Evolutionary conservation across 1,139 yeast genomes (phyloP), one percentile per base, ranked within the genome.

Genomic region (Blastobotrys niveus): DNA sequence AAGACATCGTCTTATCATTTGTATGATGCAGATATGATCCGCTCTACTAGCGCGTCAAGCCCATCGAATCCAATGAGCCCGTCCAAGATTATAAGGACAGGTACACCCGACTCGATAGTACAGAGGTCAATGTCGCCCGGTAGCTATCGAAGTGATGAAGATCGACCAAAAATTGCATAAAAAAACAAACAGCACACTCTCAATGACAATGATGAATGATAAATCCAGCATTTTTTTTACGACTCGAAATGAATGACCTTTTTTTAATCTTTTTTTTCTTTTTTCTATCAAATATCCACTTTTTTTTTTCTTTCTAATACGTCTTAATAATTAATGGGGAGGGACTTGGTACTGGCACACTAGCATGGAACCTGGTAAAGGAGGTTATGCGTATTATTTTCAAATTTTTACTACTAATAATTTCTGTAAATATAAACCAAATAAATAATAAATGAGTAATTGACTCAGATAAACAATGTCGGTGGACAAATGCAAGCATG

Each of bases 21-120:
- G 26, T 42, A 42, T 33, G 46, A 42, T 25, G 38, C 34, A 10
- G 54, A 54, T 35, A 47, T 54, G 34, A 40, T 40, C 19, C 47
- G 55, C 22, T 46, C 56, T 26, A 54, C 57, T 7, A 51, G 55
- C 14, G 57, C 57, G 4, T 54, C 57, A 5, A 45, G 52, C 9
- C 55, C 56, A 0, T 34, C 34, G 8, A 24, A 42, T 30, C 46
- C 46, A 17, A 38, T 42, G 32, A 37, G 42, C 22, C 46, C 46
- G n/a, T 37, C 46, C 15, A 40, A 40, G 22, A 34, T 40, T 26
- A 18, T 17, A 12, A 18, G 43, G 14, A 10, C 38, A n/a, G 34
- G 34, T n/a, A 40, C 43, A 12, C 43, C 43, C 3, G 43, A 40
- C 22, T 32, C 42, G 12, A 14, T 33, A 12, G 20, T 32, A 21